Evolutionary conservation across 2,329 filamentous ascomycete species (phyloP).

Genomic region (Coniochaeta sp.): DNA sequence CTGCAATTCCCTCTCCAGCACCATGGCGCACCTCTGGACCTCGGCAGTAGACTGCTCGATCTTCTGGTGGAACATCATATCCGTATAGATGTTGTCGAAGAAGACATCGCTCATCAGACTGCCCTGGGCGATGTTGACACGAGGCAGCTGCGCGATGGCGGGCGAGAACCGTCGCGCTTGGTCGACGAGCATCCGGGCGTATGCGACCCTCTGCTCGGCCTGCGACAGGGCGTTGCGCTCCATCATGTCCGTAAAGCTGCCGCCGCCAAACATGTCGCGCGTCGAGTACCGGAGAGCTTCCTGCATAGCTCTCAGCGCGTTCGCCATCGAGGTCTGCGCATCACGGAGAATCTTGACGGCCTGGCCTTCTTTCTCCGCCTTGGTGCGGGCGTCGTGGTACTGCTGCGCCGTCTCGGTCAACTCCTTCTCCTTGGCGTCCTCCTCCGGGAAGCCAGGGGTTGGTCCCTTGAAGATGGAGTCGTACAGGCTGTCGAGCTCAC

Average conservation of each 20-base stretch:
- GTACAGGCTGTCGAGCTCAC: constrained; percentile 44
- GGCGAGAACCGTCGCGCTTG: constrained; percentile 34
- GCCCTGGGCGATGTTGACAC: constrained; percentile 35
- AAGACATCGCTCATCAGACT: constrained; percentile 42
- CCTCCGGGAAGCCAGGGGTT: constrained; percentile 45
- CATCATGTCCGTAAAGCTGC: constrained; percentile 41
- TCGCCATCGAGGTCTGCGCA: constrained; percentile 27
- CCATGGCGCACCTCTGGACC: background rate
- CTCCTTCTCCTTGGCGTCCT: constrained; percentile 38
- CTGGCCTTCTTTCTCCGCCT: constrained; percentile 31
- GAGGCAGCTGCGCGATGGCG: constrained; percentile 28
- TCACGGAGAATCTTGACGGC: constrained; percentile 31
- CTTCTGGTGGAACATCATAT: constrained; percentile 4
- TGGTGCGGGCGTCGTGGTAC: constrained; percentile 29
- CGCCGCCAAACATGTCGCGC: constrained; percentile 43
- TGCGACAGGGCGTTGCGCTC: constrained; percentile 43
- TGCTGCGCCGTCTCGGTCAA: constrained; percentile 24
- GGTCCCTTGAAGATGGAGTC: constrained; percentile 45
- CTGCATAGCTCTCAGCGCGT: constrained; percentile 29
- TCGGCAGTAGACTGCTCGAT: constrained; percentile 2
- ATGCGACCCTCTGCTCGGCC: constrained; percentile 34
- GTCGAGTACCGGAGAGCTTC: constrained; percentile 32
- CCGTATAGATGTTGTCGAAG: constrained; percentile 33
- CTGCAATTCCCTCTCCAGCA: background rate
- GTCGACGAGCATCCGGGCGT: constrained; percentile 30